Base-by-base conservation (phyloP, 257 asterid species). In the Perilla frutescens region DNA sequence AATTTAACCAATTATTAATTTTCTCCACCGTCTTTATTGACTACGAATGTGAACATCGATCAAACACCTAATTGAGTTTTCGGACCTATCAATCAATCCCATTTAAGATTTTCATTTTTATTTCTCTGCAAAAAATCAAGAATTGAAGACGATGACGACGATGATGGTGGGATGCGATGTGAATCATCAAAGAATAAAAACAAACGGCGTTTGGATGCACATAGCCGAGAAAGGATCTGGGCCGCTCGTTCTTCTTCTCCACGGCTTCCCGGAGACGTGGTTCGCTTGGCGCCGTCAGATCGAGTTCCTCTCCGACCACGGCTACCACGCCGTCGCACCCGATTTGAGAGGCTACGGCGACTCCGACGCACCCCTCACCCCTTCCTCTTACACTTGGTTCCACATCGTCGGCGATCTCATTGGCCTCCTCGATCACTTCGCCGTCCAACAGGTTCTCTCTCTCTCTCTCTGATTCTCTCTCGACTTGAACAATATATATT, bases 271-370 rank as follows among this genome's bases (percentile, higher is more conserved):
- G 7, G 87, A 83, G 56, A 82, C 74, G 37, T 83, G 87, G 84
- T 83, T 68, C 57, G 29, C 84, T 13, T 85, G 87, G 87, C 79
- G 83, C 43, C 87, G 80, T 75, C 90, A 81, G 79, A 85, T 85
- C 10, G 62, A 34, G 63, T 76, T 78, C 54, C 65, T 80, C 58
- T 80, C 83, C 13, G 62, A 58, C 68, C 80, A 79, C 3, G 84
- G 86, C 45, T 82, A 76, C 77, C 90, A 58, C 53, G 90, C 80
- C 29, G 80, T 83, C 40, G 87, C 87, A 4, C 87, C 87, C 6
- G 90, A 86, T 54, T 70, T 85, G 62, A 76, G 87, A 81, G 90
- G 90, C 70, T 81, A 36, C 58, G 90, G 90, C 9, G 88, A 86
- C 73, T 44, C 85, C 48, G 84, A 83, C 39, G 79, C 87, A 1